Conservation (phyloP, 148 eudicot genomes). For the Oxyria digyna region DNA sequence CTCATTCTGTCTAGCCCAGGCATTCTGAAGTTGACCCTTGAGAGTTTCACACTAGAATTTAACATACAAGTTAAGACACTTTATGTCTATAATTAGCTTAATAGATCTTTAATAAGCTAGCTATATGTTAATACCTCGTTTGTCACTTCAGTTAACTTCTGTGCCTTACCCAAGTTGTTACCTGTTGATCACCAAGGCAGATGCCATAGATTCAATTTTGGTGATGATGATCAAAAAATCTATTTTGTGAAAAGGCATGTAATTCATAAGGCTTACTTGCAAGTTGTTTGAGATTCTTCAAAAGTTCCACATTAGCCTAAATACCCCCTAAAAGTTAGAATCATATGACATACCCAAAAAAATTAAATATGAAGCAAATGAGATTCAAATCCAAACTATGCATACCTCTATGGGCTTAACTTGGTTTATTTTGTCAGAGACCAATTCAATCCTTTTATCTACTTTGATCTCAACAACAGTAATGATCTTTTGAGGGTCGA, state of each 20-base stretch:
- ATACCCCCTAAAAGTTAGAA: background rate
- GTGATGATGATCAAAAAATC: background rate
- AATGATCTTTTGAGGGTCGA: background rate
- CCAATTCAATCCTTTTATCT: background rate
- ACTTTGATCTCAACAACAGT: background rate
- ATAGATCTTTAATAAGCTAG: no score
- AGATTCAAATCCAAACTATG: background rate
- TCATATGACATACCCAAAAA: no score
- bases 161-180: conserved; percentile 4
- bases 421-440: background rate
- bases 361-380: no score
- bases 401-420: background rate
- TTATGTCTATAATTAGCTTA: no score
- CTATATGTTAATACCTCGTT: background rate
- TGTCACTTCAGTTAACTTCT: background rate
- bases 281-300: background rate
- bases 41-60: conserved; percentile 1
- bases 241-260: background rate
- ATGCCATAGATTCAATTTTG: background rate
- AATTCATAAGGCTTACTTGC: background rate
- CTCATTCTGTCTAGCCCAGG: background rate
- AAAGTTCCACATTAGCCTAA: background rate
- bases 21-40: background rate
- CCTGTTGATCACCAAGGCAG: background rate
- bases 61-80: no score